Conservation (phyloP, 2,329 filamentous ascomycete genomes). For the Hymenoscyphus occultus region DNA sequence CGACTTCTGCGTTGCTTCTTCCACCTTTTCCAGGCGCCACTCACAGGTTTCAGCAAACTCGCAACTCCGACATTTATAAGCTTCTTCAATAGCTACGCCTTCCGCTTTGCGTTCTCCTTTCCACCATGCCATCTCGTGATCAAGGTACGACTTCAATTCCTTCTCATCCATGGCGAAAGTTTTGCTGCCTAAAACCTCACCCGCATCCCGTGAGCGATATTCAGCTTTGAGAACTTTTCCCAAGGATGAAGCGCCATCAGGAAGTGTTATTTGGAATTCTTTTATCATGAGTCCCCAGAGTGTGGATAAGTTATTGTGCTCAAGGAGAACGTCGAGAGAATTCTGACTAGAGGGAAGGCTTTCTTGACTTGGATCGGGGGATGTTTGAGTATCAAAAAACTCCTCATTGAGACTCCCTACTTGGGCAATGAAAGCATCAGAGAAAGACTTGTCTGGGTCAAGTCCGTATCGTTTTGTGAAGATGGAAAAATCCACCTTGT, state of each 20-base stretch:
- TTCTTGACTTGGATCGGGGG: constrained; percentile 33
- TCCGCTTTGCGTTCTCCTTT: constrained; percentile 66
- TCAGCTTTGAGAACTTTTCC: constrained; percentile 55
- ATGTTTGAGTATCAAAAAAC: constrained; percentile 42
- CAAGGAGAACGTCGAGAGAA: constrained; percentile 43
- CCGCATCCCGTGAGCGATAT: constrained; percentile 47
- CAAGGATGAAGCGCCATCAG: constrained; percentile 53
- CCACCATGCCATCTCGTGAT: constrained; percentile 82
- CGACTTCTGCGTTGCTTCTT: constrained; percentile 45
- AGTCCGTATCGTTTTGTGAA: constrained; percentile 72
- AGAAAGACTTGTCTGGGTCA: constrained; percentile 63
- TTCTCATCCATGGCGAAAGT: constrained; percentile 64
- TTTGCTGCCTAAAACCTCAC: constrained; percentile 53
- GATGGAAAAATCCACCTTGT: constrained; percentile 63
- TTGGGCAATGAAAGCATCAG: constrained; percentile 74
- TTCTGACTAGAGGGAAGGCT: constrained; percentile 29
- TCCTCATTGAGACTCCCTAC: constrained; percentile 67
- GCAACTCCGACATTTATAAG: constrained; percentile 82
- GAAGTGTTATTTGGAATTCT: constrained; percentile 48
- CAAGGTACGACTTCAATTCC: constrained; percentile 63
- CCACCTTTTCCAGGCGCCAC: constrained; percentile 72
- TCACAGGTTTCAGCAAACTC: constrained; percentile 77
- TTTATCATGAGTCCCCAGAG: constrained; percentile 63
- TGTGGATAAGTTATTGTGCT: constrained; percentile 55
- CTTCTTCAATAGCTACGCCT: constrained; percentile 79